Evolutionary conservation across 2,329 filamentous ascomycete genomes (phyloP).

Genomic region (Aspergillus eucalypticola): DNA sequence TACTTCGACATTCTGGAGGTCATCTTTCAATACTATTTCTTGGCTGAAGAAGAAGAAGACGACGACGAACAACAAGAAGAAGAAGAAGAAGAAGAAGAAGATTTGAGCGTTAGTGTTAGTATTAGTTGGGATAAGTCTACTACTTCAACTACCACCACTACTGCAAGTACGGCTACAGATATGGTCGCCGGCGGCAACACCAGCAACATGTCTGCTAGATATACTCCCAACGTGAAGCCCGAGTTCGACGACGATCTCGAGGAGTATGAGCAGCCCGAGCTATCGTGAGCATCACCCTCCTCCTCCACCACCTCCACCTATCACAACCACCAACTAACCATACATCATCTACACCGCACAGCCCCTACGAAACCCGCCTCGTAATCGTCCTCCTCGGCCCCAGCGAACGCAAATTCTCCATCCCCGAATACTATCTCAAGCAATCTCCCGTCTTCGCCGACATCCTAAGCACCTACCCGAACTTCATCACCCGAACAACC

Average conservation of each 20-base stretch:
- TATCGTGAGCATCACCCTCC: background rate
- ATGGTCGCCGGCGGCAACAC: background rate
- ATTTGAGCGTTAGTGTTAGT: too few relatives aligned
- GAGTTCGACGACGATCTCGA: background rate
- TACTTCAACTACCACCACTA: too few relatives aligned
- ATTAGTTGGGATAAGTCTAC: too few relatives aligned
- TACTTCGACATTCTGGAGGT: too few relatives aligned
- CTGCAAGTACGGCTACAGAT: too few relatives aligned
- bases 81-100: too few relatives aligned
- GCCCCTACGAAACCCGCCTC: slow-evolving; percentile 5
- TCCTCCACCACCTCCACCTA: too few relatives aligned
- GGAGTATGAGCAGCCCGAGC: slow-evolving; percentile 6
- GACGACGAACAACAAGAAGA: too few relatives aligned
- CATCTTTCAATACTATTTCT: too few relatives aligned
- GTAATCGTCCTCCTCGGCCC: slow-evolving; percentile 1
- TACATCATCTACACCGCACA: background rate
- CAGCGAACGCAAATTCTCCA: slow-evolving; percentile 2
- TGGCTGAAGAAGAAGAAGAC: too few relatives aligned
- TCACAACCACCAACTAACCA: too few relatives aligned
- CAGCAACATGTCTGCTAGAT: background rate
- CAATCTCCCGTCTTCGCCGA: slow-evolving; percentile 1
- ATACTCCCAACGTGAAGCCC: background rate
- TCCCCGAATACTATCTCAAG: slow-evolving; percentile 5
- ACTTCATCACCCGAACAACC: slow-evolving; percentile 2
- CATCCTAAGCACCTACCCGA: slow-evolving; percentile 4